Evolutionary conservation across 495 filamentous ascomycete genomes (phyloP).

Genomic region (Chlorociboria aeruginascens): DNA sequence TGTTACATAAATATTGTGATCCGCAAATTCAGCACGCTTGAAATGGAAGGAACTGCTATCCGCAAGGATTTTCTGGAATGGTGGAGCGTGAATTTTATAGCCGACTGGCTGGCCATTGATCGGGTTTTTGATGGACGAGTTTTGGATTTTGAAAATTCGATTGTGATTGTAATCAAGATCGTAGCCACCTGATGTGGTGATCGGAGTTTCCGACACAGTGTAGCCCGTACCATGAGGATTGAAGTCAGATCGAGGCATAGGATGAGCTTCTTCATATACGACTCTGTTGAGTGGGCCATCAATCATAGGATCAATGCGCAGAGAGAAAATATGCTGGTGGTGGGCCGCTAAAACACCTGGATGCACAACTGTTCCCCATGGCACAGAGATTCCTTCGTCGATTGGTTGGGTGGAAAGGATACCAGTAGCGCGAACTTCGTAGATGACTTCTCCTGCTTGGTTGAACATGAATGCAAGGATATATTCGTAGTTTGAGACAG

Average conservation of each 20-base stretch:
- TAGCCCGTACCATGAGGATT: conserved; percentile 80
- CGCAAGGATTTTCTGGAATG: conserved; percentile 73
- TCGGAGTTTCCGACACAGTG: conserved; percentile 45
- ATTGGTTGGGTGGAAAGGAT: conserved; percentile 78
- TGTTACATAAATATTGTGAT: conserved; percentile 72
- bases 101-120: conserved; percentile 66
- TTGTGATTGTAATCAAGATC: conserved; percentile 51
- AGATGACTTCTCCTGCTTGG: conserved; percentile 66
- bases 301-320: conserved; percentile 73
- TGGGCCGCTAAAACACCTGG: conserved; percentile 71
- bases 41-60: conserved; percentile 55
- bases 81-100: conserved; percentile 64
- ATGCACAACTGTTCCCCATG: conserved; percentile 76
- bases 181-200: conserved; percentile 47
- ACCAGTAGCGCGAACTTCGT: conserved; percentile 78
- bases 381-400: conserved; percentile 51
- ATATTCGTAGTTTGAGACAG: conserved; percentile 75
- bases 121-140: conserved; percentile 49
- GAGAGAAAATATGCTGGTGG: conserved; percentile 88
- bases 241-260: conserved; percentile 57
- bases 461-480: conserved; percentile 79
- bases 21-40: conserved; percentile 70
- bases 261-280: conserved; percentile 59
- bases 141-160: conserved; percentile 74
- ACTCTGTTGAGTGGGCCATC: conserved; percentile 63